phyloP scores from a whole-genome alignment of 148 eudicot species.

The Amaranthus hypochondriacus region DNA sequence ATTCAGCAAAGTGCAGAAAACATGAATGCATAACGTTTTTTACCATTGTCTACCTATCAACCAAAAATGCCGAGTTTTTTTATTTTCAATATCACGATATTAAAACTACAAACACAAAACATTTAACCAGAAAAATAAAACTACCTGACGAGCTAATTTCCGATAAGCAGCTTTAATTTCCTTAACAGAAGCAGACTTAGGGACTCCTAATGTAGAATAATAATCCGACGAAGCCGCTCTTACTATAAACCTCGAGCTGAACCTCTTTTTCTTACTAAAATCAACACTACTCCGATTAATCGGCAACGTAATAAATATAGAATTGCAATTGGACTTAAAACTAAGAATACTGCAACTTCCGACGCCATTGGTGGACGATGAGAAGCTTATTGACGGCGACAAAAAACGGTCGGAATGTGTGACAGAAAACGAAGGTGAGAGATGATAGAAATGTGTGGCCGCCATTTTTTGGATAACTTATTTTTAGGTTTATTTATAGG shows the following conservation, averaged over 20 bases:
- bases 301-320: conserved; percentile 19
- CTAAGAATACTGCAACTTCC: conserved; percentile 11
- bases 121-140: neutral
- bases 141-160: conserved; percentile 87
- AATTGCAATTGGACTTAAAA: conserved; percentile 22
- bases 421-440: conserved; percentile 15
- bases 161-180: conserved; percentile 94
- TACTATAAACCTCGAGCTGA: conserved; percentile 27
- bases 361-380: conserved; percentile 30
- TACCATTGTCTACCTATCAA: too few relatives aligned
- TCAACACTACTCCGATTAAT: conserved; percentile 19
- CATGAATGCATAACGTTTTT: too few relatives aligned
- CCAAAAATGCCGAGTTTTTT: too few relatives aligned
- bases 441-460: conserved; percentile 30
- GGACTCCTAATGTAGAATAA: conserved; percentile 77
- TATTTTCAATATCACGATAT: neutral
- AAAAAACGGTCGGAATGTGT: neutral
- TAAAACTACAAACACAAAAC: neutral
- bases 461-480: conserved; percentile 25
- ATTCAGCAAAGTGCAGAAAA: too few relatives aligned
- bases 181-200: conserved; percentile 60
- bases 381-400: conserved; percentile 8
- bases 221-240: conserved; percentile 68
- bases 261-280: conserved; percentile 34
- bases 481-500: neutral